Conservation (phyloP, 768 basidiomycete species). For the Termitomyces titanicus region DNA sequence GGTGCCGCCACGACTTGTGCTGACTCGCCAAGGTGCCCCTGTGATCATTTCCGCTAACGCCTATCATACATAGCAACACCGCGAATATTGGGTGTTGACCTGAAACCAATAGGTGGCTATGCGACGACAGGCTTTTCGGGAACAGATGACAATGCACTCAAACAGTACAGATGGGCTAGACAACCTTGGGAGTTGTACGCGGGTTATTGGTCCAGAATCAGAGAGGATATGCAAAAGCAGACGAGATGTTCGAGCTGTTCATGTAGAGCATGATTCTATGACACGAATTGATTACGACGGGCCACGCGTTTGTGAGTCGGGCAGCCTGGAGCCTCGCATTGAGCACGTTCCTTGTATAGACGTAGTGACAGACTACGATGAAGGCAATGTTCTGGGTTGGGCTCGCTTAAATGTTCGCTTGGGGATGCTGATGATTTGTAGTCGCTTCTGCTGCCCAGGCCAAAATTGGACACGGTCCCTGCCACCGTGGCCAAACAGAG, state of each 20-base stretch:
- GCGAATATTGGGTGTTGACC: too few relatives aligned
- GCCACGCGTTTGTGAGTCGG: neutral
- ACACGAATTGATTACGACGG: neutral
- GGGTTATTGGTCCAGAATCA: neutral
- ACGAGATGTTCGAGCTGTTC: slow-evolving; percentile 39
- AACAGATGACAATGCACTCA: too few relatives aligned
- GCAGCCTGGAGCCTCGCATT: neutral
- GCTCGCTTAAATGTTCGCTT: neutral
- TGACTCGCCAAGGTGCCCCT: too few relatives aligned
- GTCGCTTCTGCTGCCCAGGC: slow-evolving; percentile 48
- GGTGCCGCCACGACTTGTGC: too few relatives aligned
- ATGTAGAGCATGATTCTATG: slow-evolving; percentile 29
- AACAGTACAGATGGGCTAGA: too few relatives aligned
- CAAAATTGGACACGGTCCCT: slow-evolving; percentile 37
- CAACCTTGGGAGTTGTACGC: neutral
- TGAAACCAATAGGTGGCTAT: too few relatives aligned
- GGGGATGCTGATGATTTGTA: slow-evolving; percentile 15
- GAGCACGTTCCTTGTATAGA: neutral
- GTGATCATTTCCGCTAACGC: too few relatives aligned
- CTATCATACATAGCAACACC: too few relatives aligned
- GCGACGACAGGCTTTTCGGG: too few relatives aligned
- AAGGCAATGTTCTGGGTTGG: slow-evolving; percentile 26
- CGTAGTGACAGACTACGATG: slow-evolving; percentile 15
- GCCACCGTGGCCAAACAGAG: slow-evolving; percentile 44
- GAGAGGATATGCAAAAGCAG: slow-evolving; percentile 7